These are phyloP conservation scores for Cynanchum wilfordii DNA, from an alignment of 257 asterid species.

Conservation along the genomic window DNA sequence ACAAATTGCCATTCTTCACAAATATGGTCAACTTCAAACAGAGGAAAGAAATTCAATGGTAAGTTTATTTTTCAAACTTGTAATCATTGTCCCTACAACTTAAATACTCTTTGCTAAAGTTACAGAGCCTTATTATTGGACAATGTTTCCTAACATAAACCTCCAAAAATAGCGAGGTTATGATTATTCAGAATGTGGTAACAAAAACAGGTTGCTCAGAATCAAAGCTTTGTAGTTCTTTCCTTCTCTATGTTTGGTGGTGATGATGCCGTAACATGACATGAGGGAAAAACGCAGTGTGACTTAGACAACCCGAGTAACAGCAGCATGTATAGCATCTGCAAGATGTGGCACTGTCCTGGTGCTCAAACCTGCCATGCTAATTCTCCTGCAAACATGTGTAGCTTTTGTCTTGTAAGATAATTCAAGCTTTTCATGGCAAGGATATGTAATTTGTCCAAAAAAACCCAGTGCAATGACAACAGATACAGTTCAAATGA, in stretches of 20 bases:
- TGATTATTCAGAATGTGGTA: background rate
- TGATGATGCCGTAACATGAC: background rate
- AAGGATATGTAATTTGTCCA: background rate
- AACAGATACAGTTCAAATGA: background rate
- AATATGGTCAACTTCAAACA: too few relatives aligned
- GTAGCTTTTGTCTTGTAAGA: background rate
- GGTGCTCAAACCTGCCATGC: slow-evolving; percentile 97
- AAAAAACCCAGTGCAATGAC: background rate
- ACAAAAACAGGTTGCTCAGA: background rate
- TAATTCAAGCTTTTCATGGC: background rate
- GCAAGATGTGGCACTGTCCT: slow-evolving; percentile 89
- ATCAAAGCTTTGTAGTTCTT: background rate
- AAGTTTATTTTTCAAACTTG: background rate
- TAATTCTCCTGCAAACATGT: slow-evolving; percentile 62
- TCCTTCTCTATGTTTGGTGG: background rate
- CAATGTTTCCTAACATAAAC: background rate
- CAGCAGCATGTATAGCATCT: slow-evolving; percentile 96
- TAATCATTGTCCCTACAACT: background rate
- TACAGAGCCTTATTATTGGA: background rate
- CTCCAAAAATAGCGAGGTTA: background rate
- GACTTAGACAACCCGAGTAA: slow-evolving; percentile 39
- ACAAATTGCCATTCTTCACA: too few relatives aligned
- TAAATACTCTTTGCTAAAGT: background rate
- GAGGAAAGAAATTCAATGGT: too few relatives aligned
- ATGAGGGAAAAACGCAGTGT: too few relatives aligned